phyloP scores from a whole-genome alignment of 2,329 filamentous ascomycete species.

The Alternaria brassicicola region DNA sequence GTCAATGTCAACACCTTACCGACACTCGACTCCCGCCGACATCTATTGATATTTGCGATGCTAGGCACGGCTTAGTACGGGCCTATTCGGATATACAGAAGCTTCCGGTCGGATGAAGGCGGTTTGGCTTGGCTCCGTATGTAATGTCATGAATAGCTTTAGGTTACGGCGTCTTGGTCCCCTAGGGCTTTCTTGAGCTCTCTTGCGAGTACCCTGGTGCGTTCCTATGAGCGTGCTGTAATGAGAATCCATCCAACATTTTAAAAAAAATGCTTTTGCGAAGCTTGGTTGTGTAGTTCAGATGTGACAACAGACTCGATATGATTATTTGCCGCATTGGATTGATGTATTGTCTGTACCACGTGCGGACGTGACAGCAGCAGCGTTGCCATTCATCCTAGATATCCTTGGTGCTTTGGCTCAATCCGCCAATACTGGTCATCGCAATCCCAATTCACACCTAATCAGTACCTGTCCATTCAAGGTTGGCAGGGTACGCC shows the following conservation, averaged over 20 bases:
- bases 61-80: background rate
- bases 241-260: slow-evolving; percentile 18
- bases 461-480: background rate
- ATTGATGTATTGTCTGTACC: background rate
- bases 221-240: slow-evolving; percentile 14
- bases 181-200: slow-evolving; percentile 4
- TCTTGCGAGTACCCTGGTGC: slow-evolving; percentile 4
- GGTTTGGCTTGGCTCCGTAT: slow-evolving; percentile 10
- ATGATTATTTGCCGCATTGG: background rate
- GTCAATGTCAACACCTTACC: slow-evolving; percentile 3
- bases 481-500: background rate
- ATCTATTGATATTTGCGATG: slow-evolving; percentile 2
- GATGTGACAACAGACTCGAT: background rate
- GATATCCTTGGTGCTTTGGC: background rate
- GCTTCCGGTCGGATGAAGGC: slow-evolving; percentile 6
- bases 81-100: slow-evolving; percentile 1
- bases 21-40: background rate
- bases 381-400: background rate
- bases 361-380: no score
- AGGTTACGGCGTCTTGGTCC: slow-evolving; percentile 20
- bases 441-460: background rate
- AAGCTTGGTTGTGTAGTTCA: background rate
- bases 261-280: background rate
- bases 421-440: background rate
- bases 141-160: slow-evolving; percentile 13